Evolutionary conservation across 345 rosid genomes (phyloP).

Genomic region (Aethionema arabicum): DNA sequence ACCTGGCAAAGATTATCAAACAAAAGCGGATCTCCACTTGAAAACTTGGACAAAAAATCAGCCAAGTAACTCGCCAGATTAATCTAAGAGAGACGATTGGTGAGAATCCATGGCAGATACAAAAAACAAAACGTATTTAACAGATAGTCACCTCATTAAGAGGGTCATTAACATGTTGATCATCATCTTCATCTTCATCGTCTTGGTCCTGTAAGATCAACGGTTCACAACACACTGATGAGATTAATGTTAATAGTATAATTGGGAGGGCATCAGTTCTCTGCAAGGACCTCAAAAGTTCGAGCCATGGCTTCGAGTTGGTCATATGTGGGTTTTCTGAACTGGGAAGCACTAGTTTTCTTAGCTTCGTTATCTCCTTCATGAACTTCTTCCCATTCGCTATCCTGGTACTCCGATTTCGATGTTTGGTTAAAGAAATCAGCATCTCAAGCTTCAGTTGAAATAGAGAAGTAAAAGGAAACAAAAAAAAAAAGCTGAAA

Average conservation of each 20-base stretch:
- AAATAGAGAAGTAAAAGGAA: slow-evolving; percentile 10
- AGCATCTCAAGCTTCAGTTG: slow-evolving; percentile 18
- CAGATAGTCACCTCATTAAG: slow-evolving; percentile 62
- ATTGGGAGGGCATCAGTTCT: slow-evolving; percentile 8
- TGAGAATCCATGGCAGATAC: neutral
- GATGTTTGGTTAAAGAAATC: neutral
- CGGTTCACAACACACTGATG: slow-evolving; percentile 10
- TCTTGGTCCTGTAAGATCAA: slow-evolving; percentile 51
- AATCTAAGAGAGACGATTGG: slow-evolving; percentile 45
- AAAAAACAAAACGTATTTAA: neutral
- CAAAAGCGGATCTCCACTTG: slow-evolving; percentile 45
- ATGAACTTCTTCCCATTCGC: slow-evolving; percentile 88
- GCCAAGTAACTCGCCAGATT: slow-evolving; percentile 66
- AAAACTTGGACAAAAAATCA: slow-evolving; percentile 64
- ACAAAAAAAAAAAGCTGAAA: neutral
- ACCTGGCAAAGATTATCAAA: slow-evolving; percentile 78
- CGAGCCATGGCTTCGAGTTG: slow-evolving; percentile 84
- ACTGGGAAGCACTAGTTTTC: slow-evolving; percentile 45
- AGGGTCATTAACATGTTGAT: slow-evolving; percentile 52
- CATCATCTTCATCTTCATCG: slow-evolving; percentile 58
- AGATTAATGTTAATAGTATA: slow-evolving; percentile 11
- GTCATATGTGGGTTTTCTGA: slow-evolving; percentile 60
- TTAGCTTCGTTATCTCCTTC: slow-evolving; percentile 54
- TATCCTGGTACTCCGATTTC: slow-evolving; percentile 44
- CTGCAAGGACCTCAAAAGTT: slow-evolving; percentile 51